Evolutionary conservation across 192 early-diverging fungal species (phyloP), one percentile per base, ranked within the genome.

Genomic region (Mortierella alpina): DNA sequence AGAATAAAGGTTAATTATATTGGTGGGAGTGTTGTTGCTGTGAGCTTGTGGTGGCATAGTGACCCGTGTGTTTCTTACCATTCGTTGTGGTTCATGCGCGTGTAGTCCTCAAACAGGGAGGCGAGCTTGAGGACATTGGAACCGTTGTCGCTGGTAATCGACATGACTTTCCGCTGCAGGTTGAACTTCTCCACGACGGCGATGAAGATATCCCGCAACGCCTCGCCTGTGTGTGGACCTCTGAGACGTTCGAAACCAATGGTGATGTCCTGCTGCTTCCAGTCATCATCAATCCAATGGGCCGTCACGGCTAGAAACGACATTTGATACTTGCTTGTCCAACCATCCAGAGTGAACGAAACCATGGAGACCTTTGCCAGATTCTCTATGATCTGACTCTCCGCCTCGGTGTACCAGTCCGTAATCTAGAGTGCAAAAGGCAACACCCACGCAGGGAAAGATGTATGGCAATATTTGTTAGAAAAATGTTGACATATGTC

Each of bases 121-220:
- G 59, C n/a, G 4, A 63, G 17, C 18, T 63, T 63, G 7, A 63
- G 15, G 62, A 63, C 62, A 63, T 63, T 63, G 8, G 62, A 63
- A 20, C 46, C 47, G 15, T 63, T 63, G 48, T 50, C 62, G 39
- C 46, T 50, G 5, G 62, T 63, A 23, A 63, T 63, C 6, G 47
- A 63, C 46, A 63, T 47, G 18, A 63, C 48, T 22, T 63, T 63
- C n/a, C 20, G 45, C 47, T 63, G 62, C 10, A 63, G 62, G 14
- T 50, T 50, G 18, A 63, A 63, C 6, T 48, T 45, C 47, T 63
- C 47, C 20, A 63, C 15, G 47, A 63, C 62, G 0, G 47, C 18
- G 39, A 63, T 22, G 20, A 63, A 63, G 2, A 48, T 15, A 13
- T 63, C 20, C 62, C 47, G 20, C 48, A 63, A 23, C 20, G 47